Base-by-base conservation (phyloP, 441 rosid species). In the Isatis lusitanica region DNA sequence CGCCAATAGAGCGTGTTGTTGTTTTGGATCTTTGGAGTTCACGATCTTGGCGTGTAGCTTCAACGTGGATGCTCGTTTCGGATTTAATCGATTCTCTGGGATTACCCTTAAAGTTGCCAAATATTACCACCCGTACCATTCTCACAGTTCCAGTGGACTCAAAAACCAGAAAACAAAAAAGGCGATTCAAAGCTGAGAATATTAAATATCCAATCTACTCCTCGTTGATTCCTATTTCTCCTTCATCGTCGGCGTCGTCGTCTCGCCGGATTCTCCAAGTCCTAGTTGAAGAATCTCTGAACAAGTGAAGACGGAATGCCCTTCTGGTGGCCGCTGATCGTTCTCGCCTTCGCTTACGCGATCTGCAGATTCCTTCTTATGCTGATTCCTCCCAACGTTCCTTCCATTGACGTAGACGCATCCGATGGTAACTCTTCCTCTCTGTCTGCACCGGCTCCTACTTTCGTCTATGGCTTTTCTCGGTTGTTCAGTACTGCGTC, bases 291-390 rank as follows among this genome's bases (percentile, higher is more conserved):
- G 68, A 8, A 15, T 68, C 17, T 31, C 62, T 26, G 44, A 43
- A 33, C 61, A 43, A 42, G 50, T 39, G 39, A 15, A 44, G 17
- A 53, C 16, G 50, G 56, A 67, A 92, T 95, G 99, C 87, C 91
- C 65, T 85, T 95, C 76, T 93, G 93, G 99, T 95, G 97, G 96
- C 90, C 97, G 17, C 61, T 93, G 74, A 86, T 91, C 69, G 98
- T 93, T 44, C 85, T 91, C 71, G 93, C 85, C 39, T 80, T 87
- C 63, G 99, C 98, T 47, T 93, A 90, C 80, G 97, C 86, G 86
- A 87, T 93, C 87, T 91, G 98, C 57, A 86, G 89, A 53, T 90
- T 95, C 93, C 78, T 93, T 24, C 65, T 61, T 0, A 61, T 61
- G 48, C 65, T 61, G 35, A 40, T 60, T 60, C 98, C 99, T 74